Percentiles rank a stretch among this genome's conserved stretches.
Evolutionary conservation across 2,329 filamentous ascomycete species (phyloP).

Genomic region (Ceratocystis variospora): DNA sequence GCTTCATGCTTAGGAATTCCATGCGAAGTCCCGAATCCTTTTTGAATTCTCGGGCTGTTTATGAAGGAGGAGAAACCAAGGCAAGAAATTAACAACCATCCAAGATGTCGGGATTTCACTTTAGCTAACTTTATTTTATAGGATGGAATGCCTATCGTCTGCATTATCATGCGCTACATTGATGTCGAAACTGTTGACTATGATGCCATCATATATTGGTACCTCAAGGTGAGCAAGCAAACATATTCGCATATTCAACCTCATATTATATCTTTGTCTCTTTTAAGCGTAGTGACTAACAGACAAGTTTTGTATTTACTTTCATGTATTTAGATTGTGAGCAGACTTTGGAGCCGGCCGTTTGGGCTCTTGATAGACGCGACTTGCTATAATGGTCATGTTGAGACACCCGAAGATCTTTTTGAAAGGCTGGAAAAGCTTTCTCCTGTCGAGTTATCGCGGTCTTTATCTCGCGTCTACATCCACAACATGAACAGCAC

Average conservation of each 20-base stretch:
- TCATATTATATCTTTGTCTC: not conserved
- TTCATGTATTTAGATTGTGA: constrained; percentile 43
- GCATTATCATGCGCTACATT: constrained; percentile 53
- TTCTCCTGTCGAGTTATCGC: constrained; percentile 46
- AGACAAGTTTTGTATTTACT: not conserved
- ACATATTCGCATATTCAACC: not conserved
- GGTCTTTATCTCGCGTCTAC: constrained; percentile 47
- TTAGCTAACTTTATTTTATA: constrained; percentile 21
- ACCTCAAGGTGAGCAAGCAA: constrained; percentile 41
- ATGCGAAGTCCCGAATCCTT: constrained; percentile 52
- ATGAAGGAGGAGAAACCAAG: constrained; percentile 58
- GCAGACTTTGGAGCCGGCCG: constrained; percentile 54
- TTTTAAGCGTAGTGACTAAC: not conserved
- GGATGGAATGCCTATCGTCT: constrained; percentile 56
- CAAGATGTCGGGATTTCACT: not conserved
- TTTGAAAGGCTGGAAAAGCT: constrained; percentile 50
- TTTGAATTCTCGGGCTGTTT: constrained; percentile 49
- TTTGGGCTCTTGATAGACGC: constrained; percentile 56
- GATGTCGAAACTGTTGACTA: constrained; percentile 52
- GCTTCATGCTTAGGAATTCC: constrained; percentile 59
- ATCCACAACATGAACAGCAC: constrained; percentile 63
- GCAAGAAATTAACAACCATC: constrained; percentile 24
- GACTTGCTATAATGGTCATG: constrained; percentile 55
- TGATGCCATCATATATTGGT: constrained; percentile 53
- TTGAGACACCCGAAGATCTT: constrained; percentile 50